These are phyloP conservation scores for Nematocida sp. DNA, from an alignment of 371 early-diverging fungal species.

Conservation along the genomic window DNA sequence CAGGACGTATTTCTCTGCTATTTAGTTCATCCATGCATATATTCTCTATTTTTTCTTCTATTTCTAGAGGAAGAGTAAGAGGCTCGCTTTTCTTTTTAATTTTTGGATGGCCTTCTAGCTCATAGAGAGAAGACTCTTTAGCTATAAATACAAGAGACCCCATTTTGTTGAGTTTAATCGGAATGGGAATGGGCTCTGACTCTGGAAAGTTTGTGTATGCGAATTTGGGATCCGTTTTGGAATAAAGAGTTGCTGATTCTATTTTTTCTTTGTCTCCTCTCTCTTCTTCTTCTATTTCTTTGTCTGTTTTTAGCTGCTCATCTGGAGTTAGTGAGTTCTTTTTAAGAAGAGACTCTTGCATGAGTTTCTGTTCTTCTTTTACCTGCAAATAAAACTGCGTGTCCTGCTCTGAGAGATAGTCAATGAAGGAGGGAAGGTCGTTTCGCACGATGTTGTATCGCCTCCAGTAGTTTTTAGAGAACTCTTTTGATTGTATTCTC, in stretches of 20 bases:
- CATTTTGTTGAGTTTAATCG: background rate
- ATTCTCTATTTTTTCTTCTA: conserved; percentile 3
- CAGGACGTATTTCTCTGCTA: background rate
- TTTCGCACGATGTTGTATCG: conserved; percentile 11
- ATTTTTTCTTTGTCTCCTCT: background rate
- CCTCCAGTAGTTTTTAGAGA: background rate
- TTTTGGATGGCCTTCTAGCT: background rate
- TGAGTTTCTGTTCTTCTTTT: background rate
- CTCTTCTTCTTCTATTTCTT: conserved; percentile 30
- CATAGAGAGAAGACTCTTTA: background rate
- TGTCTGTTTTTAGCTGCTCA: conserved; percentile 17
- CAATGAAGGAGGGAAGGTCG: conserved; percentile 34
- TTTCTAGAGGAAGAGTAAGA: background rate
- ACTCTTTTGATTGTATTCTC: background rate
- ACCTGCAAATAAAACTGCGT: background rate
- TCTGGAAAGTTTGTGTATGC: background rate
- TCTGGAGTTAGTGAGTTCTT: background rate
- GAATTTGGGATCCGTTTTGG: background rate
- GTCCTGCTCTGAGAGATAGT: conserved; percentile 26
- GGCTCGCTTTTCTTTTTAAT: background rate
- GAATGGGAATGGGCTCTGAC: too few species aligned
- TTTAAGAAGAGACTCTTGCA: background rate
- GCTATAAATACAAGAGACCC: conserved; percentile 14
- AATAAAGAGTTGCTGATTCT: conserved; percentile 6
- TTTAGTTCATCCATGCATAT: background rate